Percentiles rank a stretch among this genome's conserved stretches.
Evolutionary conservation across 1,139 yeast genomes (phyloP).

Genomic region (Scheffersomyces illinoinensis): DNA sequence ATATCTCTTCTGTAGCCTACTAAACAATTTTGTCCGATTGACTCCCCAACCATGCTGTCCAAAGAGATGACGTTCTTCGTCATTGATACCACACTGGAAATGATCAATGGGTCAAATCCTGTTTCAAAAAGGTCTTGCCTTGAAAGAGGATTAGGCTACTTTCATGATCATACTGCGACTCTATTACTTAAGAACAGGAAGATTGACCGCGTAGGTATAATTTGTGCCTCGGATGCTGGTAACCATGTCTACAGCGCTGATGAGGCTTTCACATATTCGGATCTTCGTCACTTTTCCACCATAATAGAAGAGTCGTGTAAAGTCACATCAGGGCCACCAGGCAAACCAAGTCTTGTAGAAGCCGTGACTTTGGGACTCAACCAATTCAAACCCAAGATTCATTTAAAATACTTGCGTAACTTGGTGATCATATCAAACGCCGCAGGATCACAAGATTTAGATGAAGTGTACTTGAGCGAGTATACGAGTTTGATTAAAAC

Average conservation of each 20-base stretch:
- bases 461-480: conserved; percentile 17
- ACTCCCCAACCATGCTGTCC: conserved; percentile 3
- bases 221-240: conserved; percentile 28
- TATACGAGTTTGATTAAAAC: conserved; percentile 12
- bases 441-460: conserved; percentile 13
- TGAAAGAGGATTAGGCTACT: conserved; percentile 27
- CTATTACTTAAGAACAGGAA: conserved; percentile 54
- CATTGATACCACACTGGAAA: conserved; percentile 44
- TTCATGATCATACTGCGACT: conserved; percentile 41
- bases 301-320: background rate
- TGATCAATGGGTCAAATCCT: conserved; percentile 35
- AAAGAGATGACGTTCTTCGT: conserved; percentile 49
- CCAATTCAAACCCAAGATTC: conserved; percentile 27
- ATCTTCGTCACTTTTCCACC: conserved; percentile 13
- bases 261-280: conserved; percentile 21
- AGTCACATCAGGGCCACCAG: background rate
- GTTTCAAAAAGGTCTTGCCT: background rate
- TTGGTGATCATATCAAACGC: conserved; percentile 51
- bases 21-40: background rate
- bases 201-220: conserved; percentile 54
- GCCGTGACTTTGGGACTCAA: conserved; percentile 33
- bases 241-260: conserved; percentile 23
- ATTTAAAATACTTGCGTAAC: conserved; percentile 34
- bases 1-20: no score
- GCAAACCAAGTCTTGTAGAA: conserved; percentile 7